Percentiles rank a stretch among this genome's conserved stretches.
phyloP scores from a whole-genome alignment of 1,284 basidiomycete species.

The Cutaneotrichosporon arboriforme region DNA sequence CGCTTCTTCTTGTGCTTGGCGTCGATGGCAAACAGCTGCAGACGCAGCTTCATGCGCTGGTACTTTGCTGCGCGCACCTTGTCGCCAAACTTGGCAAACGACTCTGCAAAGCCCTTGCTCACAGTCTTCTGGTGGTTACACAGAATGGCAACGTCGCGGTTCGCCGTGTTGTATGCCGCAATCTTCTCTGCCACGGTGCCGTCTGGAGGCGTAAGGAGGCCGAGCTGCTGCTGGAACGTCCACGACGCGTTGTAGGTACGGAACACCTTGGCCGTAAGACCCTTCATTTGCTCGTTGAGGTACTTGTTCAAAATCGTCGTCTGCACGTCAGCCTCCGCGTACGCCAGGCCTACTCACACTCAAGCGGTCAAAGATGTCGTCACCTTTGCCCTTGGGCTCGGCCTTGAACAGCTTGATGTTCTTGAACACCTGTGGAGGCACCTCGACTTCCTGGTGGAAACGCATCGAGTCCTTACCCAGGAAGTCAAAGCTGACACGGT shows the following conservation, averaged over 20 bases:
- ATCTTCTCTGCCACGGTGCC: conserved; percentile 84
- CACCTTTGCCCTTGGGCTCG: conserved; percentile 78
- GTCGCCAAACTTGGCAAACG: conserved; percentile 85
- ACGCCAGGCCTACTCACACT: conserved; percentile 56
- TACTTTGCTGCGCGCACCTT: conserved; percentile 78
- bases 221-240: conserved; percentile 85
- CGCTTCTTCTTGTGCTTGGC: conserved; percentile 73
- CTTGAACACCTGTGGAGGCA: conserved; percentile 83
- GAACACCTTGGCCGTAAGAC: conserved; percentile 94
- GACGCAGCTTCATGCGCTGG: conserved; percentile 84
- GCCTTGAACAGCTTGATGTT: conserved; percentile 85
- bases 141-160: conserved; percentile 87
- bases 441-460: conserved; percentile 82
- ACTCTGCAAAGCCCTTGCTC: conserved; percentile 82
- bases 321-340: conserved; percentile 48
- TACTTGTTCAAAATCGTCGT: conserved; percentile 83
- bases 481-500: conserved; percentile 84
- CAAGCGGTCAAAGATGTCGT: conserved; percentile 89
- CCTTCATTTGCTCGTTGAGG: conserved; percentile 85
- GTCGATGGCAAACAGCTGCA: conserved; percentile 69
- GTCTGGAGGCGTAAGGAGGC: conserved; percentile 61
- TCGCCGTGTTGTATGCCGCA: conserved; percentile 90
- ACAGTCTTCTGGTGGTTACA: conserved; percentile 97
- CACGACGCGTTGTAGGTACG: conserved; percentile 97
- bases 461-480: conserved; percentile 96